These are phyloP conservation scores for Aspergillus hortae DNA, from an alignment of 2,329 filamentous ascomycete genomes.

Conservation along the genomic window DNA sequence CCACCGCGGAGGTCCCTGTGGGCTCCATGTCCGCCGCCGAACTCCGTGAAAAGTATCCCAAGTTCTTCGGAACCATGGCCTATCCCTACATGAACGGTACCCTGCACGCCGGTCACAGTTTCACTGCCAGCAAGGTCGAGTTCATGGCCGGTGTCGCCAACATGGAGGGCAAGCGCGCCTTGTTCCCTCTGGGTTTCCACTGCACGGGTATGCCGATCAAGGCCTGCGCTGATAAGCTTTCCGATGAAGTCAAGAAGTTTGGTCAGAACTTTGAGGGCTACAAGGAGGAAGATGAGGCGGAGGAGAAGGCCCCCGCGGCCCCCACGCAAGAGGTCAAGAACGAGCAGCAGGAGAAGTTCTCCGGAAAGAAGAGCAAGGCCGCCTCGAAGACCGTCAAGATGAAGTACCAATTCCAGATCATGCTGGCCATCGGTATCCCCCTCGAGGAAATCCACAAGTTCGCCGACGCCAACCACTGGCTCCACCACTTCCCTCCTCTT, in stretches of 20 bases:
- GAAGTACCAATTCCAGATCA: constrained; percentile 96
- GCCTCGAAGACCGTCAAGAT: constrained; percentile 84
- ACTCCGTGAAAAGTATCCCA: constrained; percentile 76
- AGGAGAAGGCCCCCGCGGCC: constrained; percentile 50
- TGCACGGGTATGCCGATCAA: constrained; percentile 98
- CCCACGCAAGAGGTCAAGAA: constrained; percentile 67
- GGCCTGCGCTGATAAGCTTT: constrained; percentile 91
- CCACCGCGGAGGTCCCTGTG: constrained; percentile 71
- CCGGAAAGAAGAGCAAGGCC: constrained; percentile 87
- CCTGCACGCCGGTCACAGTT: constrained; percentile 86
- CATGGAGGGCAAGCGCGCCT: constrained; percentile 81
- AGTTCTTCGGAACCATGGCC: constrained; percentile 82
- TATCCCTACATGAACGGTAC: constrained; percentile 84
- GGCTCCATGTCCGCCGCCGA: constrained; percentile 70
- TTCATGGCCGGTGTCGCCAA: constrained; percentile 82
- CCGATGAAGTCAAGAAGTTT: constrained; percentile 83
- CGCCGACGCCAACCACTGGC: constrained; percentile 86
- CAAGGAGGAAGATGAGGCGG: constrained; percentile 57
- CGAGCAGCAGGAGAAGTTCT: constrained; percentile 87
- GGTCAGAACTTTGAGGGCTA: constrained; percentile 81
- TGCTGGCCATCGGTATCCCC: constrained; percentile 85
- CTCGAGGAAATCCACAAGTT: constrained; percentile 89
- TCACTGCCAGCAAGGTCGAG: constrained; percentile 89
- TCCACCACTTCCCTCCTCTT: constrained; percentile 84
- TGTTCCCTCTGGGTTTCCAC: constrained; percentile 94